Base-by-base conservation (phyloP, 2,329 filamentous ascomycete genomes). In the Sclerotinia subarctica region DNA sequence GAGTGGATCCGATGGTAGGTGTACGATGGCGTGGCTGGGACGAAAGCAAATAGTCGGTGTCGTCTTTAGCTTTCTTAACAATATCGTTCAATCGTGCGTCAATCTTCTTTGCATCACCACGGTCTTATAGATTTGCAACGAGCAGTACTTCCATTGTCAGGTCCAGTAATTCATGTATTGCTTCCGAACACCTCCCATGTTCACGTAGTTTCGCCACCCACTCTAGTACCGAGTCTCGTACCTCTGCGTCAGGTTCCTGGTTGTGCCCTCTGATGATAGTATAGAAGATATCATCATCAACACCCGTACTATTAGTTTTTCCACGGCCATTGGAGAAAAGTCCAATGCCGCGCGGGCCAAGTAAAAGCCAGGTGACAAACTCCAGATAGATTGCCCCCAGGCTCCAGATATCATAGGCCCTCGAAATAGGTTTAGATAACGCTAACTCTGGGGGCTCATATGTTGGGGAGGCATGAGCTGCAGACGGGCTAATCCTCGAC, bases 371-470 rank as follows among this genome's bases (percentile, higher is more conserved):
- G 1, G 78, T 79, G 32, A 76, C 68, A 10, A 78, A 76, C 64
- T 80, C 79, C 2, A 80, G 68, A 35, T 75, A 78, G 0, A 79
- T 68, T 53, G 78, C 80, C 0, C 78, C 79, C 5, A 80, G 71
- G 42, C 74, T 77, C 73, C 77, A 79, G 0, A 79, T 76, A 64
- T 81, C 79, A 32, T 78, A 78, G 0, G 69, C 70, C 6, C 78
- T 76, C 26, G 76, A 80, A 1, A 80, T 75, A 15, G 70, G 71
- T 10, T 65, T 57, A 0, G 59, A 24, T 0, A 78, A 29, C 7
- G 76, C 74, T 42, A 76, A 75, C 26, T 81, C 80, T 10, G 80
- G 80, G 0, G 80, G 78, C 26, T 75, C 75, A 47, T 81, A 82
- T 0, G 79, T 79, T 11, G 74, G 75, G 0, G 77, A 72, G 8